phyloP scores from a whole-genome alignment of 177 flowering plant species.

The Vitis hybrid region DNA sequence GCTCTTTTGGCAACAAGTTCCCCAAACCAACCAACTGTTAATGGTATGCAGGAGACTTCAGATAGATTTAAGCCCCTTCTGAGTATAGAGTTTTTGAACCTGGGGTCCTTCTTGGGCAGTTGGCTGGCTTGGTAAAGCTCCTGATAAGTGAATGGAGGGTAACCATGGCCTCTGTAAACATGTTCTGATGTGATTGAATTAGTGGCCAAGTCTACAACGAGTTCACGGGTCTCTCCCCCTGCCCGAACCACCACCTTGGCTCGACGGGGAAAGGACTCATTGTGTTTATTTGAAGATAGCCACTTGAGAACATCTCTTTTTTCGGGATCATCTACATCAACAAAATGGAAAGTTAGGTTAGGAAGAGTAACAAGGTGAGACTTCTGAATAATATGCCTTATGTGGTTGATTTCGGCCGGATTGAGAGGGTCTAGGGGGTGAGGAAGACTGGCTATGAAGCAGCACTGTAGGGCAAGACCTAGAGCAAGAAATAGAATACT shows the following conservation, averaged over 20 bases:
- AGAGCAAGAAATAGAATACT: constrained; percentile 10
- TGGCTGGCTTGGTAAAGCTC: constrained; percentile 38
- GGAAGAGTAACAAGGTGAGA: constrained; percentile 25
- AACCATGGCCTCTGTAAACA: constrained; percentile 54
- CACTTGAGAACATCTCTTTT: constrained; percentile 44
- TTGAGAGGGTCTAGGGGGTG: constrained; percentile 42
- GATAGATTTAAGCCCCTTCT: constrained; percentile 46
- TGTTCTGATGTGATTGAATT: constrained; percentile 28
- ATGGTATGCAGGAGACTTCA: constrained; percentile 43
- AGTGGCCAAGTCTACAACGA: constrained; percentile 41
- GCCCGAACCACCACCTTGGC: constrained; percentile 46
- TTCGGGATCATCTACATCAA: constrained; percentile 38
- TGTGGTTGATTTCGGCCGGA: constrained; percentile 24
- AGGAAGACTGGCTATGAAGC: constrained; percentile 5
- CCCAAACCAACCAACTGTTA: constrained; percentile 66
- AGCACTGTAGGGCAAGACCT: constrained; percentile 12
- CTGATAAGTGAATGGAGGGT: constrained; percentile 36
- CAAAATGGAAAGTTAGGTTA: constrained; percentile 33
- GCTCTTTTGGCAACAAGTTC: constrained; percentile 31
- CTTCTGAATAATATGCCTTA: constrained; percentile 15
- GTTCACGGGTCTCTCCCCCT: constrained; percentile 39
- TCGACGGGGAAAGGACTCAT: constrained; percentile 30
- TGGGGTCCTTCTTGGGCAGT: constrained; percentile 31
- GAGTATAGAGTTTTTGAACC: constrained; percentile 33
- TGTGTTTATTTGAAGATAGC: constrained; percentile 22